phyloP scores from a whole-genome alignment of 345 rosid species.

The Schrenkiella parvula region DNA sequence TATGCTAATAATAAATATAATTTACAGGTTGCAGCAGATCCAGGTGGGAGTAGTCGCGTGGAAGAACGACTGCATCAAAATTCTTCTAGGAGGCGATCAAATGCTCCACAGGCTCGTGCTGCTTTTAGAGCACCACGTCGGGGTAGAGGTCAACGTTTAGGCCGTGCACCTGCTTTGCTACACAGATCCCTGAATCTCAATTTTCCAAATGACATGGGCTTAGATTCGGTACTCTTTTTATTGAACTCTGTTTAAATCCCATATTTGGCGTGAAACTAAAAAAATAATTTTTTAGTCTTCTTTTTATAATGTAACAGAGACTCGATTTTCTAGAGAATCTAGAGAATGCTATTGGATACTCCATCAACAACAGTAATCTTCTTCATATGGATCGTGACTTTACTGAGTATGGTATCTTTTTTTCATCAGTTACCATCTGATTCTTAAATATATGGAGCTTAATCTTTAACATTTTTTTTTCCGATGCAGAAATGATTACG shows the following conservation, averaged over 20 bases:
- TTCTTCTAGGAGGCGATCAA: conserved; percentile 50
- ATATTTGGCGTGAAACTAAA: background rate
- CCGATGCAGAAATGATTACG: conserved; percentile 81
- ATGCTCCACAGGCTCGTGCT: conserved; percentile 39
- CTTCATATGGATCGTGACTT: conserved; percentile 74
- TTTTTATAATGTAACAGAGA: conserved; percentile 45
- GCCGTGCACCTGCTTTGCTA: conserved; percentile 38
- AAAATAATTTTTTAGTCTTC: background rate
- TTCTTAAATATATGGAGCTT: background rate
- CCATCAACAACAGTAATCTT: conserved; percentile 36
- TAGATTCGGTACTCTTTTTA: conserved; percentile 57
- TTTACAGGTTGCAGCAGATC: conserved; percentile 27
- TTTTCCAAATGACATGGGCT: conserved; percentile 65
- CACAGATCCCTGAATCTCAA: conserved; percentile 46
- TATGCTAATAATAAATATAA: background rate
- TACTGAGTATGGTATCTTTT: conserved; percentile 53
- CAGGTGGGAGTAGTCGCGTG: conserved; percentile 39
- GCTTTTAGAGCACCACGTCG: conserved; percentile 39
- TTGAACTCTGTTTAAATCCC: background rate
- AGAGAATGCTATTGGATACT: conserved; percentile 56
- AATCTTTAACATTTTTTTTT: background rate
- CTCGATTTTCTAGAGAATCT: conserved; percentile 71
- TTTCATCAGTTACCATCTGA: background rate
- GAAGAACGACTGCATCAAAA: conserved; percentile 36
- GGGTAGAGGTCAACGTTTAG: conserved; percentile 46